Percentiles rank a stretch among this genome's conserved stretches.
Conservation (phyloP, 208 protist genomes). For the Crithidia thermophila region DNA sequence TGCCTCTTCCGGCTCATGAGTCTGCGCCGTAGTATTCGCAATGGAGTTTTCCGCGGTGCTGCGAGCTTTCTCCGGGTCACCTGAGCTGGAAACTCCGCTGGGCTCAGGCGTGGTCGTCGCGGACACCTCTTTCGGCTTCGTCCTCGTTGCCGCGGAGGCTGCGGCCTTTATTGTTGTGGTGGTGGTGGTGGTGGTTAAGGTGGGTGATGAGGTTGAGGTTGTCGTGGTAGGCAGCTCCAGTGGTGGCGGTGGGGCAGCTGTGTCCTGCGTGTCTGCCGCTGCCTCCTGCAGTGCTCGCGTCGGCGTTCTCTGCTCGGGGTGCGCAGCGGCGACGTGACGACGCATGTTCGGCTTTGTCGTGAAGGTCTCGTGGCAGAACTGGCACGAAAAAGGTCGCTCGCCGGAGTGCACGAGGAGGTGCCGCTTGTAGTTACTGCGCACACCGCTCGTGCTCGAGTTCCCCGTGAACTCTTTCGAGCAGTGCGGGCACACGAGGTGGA, state of each 20-base stretch:
- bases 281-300: neutral
- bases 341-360: slow-evolving; percentile 62
- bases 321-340: slow-evolving; percentile 50
- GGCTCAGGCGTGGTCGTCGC: too few species aligned
- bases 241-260: slow-evolving; percentile 11
- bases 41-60: neutral
- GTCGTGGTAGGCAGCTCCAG: slow-evolving; percentile 22
- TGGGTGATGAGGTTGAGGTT: too few species aligned
- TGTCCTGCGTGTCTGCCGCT: neutral
- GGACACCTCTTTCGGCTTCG: too few species aligned
- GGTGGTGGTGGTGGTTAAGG: too few species aligned
- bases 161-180: too few species aligned
- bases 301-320: slow-evolving; percentile 35
- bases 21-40: too few species aligned
- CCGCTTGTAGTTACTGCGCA: slow-evolving; percentile 76
- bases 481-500: slow-evolving; percentile 52
- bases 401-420: slow-evolving; percentile 77
- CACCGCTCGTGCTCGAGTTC: slow-evolving; percentile 52
- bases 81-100: too few species aligned
- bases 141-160: too few species aligned
- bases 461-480: slow-evolving; percentile 63
- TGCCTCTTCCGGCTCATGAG: too few species aligned
- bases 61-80: too few species aligned
- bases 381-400: slow-evolving; percentile 66
- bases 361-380: slow-evolving; percentile 61